Percentiles rank a stretch among this genome's conserved stretches.
These are phyloP conservation scores for Hypericum perforatum DNA, from an alignment of 345 rosid genomes.

Conservation along the genomic window DNA sequence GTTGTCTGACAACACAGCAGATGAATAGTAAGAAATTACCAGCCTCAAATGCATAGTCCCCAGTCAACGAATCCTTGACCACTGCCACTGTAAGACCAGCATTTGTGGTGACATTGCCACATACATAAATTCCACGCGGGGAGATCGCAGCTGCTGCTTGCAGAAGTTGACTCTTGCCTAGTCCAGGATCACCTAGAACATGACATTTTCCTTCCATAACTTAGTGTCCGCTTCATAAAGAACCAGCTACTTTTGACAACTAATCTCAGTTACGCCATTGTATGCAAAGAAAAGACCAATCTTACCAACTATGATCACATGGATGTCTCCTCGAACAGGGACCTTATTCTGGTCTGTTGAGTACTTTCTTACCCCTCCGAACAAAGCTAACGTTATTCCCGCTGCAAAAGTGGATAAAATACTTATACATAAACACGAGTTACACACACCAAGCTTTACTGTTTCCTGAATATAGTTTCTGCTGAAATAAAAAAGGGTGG, in stretches of 20 bases:
- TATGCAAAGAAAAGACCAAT: conserved; percentile 10
- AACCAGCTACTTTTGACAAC: not conserved
- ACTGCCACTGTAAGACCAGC: conserved; percentile 98
- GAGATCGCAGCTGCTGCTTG: conserved; percentile 96
- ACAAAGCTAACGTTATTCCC: conserved; percentile 81
- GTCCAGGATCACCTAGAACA: conserved; percentile 86
- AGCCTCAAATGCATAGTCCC: conserved; percentile 95
- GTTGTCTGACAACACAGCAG: not conserved
- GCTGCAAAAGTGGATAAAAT: conserved; percentile 35
- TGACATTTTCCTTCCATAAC: no score
- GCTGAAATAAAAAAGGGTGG: no score
- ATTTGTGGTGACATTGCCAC: conserved; percentile 88
- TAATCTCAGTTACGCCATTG: not conserved
- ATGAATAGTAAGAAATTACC: conserved; percentile 38
- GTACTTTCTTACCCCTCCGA: conserved; percentile 95
- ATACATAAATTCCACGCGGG: conserved; percentile 95
- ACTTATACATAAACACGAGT: not conserved
- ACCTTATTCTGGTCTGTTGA: conserved; percentile 86
- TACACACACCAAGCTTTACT: no score
- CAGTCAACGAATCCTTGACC: conserved; percentile 81
- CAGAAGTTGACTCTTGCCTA: conserved; percentile 94
- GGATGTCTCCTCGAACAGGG: conserved; percentile 99
- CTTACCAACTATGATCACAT: conserved; percentile 92
- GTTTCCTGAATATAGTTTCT: no score
- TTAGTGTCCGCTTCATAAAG: no score